Conservation (phyloP, 495 filamentous ascomycete genomes). For the Penicillium desertorum region DNA sequence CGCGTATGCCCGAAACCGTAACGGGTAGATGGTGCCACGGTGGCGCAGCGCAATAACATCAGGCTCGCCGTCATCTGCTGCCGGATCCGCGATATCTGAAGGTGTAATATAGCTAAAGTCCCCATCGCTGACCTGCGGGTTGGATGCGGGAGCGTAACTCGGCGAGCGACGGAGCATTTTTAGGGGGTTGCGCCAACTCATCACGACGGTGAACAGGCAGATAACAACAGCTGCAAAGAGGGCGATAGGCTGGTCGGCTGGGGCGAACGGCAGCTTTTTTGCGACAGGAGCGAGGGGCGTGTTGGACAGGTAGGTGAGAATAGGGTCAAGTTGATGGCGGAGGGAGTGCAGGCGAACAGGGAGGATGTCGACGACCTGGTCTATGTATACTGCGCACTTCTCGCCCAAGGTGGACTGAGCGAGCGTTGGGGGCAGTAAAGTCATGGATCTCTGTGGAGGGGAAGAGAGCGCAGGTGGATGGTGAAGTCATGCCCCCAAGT, state of each 20-base stretch:
- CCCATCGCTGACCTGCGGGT: slow-evolving; percentile 66
- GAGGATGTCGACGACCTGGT: slow-evolving; percentile 56
- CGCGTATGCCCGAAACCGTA: slow-evolving; percentile 77
- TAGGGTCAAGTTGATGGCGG: slow-evolving; percentile 37
- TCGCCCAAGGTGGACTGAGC: slow-evolving; percentile 51
- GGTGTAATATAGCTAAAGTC: slow-evolving; percentile 82
- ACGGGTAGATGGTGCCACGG: slow-evolving; percentile 66
- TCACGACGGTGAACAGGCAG: slow-evolving; percentile 50
- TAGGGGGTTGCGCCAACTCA: slow-evolving; percentile 64
- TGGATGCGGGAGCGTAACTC: slow-evolving; percentile 38
- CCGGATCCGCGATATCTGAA: slow-evolving; percentile 57
- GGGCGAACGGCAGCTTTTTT: slow-evolving; percentile 30
- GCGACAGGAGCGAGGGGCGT: slow-evolving; percentile 37
- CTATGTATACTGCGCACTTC: slow-evolving; percentile 50
- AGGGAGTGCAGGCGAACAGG: slow-evolving; percentile 47
- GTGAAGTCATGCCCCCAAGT: slow-evolving; percentile 25
- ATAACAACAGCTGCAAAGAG: slow-evolving; percentile 41
- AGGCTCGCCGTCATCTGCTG: slow-evolving; percentile 54
- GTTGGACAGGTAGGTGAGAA: slow-evolving; percentile 39
- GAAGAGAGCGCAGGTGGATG: slow-evolving; percentile 16
- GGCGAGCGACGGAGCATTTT: slow-evolving; percentile 55
- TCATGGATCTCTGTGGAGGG: slow-evolving; percentile 35
- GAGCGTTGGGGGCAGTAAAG: slow-evolving; percentile 43
- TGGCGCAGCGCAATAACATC: slow-evolving; percentile 77
- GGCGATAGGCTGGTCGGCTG: slow-evolving; percentile 25